Base-by-base conservation (phyloP, 495 filamentous ascomycete genomes). In the Pyronema domesticum region DNA sequence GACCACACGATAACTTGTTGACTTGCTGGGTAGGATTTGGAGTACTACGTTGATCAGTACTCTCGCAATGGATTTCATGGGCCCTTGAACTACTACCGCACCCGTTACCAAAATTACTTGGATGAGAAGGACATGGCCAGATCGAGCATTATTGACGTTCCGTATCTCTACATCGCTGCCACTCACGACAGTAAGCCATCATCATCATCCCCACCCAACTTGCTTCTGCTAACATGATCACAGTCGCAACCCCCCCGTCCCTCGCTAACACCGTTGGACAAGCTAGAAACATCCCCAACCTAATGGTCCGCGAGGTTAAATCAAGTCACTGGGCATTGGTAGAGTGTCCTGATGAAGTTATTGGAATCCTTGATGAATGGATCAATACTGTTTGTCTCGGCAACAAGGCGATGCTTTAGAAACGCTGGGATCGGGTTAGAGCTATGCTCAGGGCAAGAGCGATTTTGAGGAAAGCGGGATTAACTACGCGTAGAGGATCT, bases 11-110 rank as follows among this genome's bases (percentile, higher is more conserved):
- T 30, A 30, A 5, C 2, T 5, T 30, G 23, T 30, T 30, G 23
- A 30, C 9, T 5, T 17, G n/a, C n/a, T 33, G 23, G 44, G 15
- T 48, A 80, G 73, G 81, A 89, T 60, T 65, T 87, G 50, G 80
- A 87, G 45, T 86, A 77, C 67, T 95, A 94, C 66, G 76, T 76
- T 13, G 69, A 76, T 37, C 71, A 86, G 67, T 93, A 76, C 65
- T 68, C 70, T 10, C 73, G 77, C n/a, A 72, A 80, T 57, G 89
- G 88, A 0, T 61, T 95, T 52, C 76, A 80, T 58, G 85, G 84
- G 2, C 81, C 85, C 15, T 71, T 82, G 78, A 83, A 64, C 73
- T 65, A 39, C 19, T 95, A 96, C 67, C 75, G 82, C 13, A 83
- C 78, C 2, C 66, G 72, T 0, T 63, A 78, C 64, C 65, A 82